Percentiles rank a stretch among this genome's conserved stretches.
phyloP scores from a whole-genome alignment of 129 eudicot genomes.

The Pseudognaphalium luteoalbum region DNA sequence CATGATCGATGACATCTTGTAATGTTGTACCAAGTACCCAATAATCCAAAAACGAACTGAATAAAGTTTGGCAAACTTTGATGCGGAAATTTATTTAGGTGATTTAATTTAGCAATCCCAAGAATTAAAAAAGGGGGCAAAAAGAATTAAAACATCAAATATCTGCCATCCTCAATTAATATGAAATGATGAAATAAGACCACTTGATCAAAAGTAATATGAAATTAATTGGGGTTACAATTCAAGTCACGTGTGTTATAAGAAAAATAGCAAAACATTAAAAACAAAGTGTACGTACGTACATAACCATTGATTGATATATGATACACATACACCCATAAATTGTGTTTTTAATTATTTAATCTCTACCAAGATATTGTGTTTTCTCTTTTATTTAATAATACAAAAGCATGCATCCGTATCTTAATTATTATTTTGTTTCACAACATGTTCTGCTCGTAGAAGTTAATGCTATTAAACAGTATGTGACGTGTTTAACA shows the following conservation, averaged over 20 bases:
- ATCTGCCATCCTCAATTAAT: conserved; percentile 17
- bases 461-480: too few relatives aligned
- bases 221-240: conserved; percentile 23
- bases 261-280: conserved; percentile 27
- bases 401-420: too few relatives aligned
- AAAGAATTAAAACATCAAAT: conserved; percentile 16
- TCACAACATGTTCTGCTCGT: too few relatives aligned
- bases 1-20: background rate
- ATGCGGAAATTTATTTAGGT: background rate
- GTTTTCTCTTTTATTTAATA: too few relatives aligned
- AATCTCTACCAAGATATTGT: too few relatives aligned
- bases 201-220: background rate
- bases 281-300: background rate
- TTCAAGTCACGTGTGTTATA: conserved; percentile 25
- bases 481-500: too few relatives aligned
- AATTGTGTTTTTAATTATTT: background rate
- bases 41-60: background rate
- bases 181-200: conserved; percentile 29
- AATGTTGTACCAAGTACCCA: background rate
- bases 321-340: background rate
- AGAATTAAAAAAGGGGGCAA: background rate
- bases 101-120: background rate
- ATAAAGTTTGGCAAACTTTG: conserved; percentile 1
- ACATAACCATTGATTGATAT: conserved; percentile 17
- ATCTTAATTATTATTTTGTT: too few relatives aligned